Conservation (phyloP, 306 rosid genomes). For the Trifolium pratense region DNA sequence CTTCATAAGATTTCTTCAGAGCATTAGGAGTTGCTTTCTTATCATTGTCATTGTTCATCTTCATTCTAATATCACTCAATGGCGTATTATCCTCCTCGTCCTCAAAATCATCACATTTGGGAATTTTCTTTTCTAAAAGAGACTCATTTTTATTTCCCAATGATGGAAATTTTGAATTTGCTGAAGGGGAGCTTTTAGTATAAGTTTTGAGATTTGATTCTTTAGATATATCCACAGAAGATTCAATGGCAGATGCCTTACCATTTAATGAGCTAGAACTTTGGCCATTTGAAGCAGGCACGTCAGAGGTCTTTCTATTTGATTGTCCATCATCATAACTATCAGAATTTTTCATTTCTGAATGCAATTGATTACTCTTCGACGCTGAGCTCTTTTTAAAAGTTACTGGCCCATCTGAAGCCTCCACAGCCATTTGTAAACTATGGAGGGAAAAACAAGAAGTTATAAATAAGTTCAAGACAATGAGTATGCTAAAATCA, state of each 20-base stretch:
- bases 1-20: constrained; percentile 43
- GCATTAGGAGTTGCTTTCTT: constrained; percentile 33
- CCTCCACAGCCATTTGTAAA: constrained; percentile 52
- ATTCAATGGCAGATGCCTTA: constrained; percentile 24
- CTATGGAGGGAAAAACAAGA: constrained; percentile 10
- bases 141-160: constrained; percentile 41
- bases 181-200: constrained; percentile 24
- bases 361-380: constrained; percentile 44
- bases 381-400: constrained; percentile 35
- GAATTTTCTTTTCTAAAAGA: constrained; percentile 29
- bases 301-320: constrained; percentile 33
- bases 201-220: constrained; percentile 28
- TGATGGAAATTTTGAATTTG: constrained; percentile 33
- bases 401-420: constrained; percentile 41
- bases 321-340: constrained; percentile 42
- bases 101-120: constrained; percentile 38
- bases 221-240: constrained; percentile 39
- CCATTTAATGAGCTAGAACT: constrained; percentile 40
- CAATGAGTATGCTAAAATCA: background rate
- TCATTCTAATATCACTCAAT: constrained; percentile 42
- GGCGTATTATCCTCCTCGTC: constrained; percentile 51
- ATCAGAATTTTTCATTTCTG: constrained; percentile 42
- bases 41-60: constrained; percentile 25
- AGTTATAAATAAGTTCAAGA: constrained; percentile 8
- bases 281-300: constrained; percentile 50